Percentiles rank a stretch among this genome's conserved stretches.
phyloP scores from a whole-genome alignment of 75 land plant genomes.

The Ceratopteris richardii region DNA sequence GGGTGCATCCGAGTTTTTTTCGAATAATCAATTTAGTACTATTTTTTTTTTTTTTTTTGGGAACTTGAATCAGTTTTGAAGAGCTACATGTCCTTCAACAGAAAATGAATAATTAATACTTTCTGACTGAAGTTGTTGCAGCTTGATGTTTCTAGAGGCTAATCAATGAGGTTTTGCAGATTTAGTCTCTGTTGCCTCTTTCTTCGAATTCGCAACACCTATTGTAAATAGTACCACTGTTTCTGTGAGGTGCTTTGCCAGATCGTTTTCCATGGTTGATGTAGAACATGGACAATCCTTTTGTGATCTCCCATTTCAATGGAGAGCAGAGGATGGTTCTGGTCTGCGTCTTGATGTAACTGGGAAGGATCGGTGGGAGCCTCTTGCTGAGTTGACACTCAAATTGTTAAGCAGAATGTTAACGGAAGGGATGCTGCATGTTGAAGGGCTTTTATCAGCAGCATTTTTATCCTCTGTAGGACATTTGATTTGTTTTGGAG shows the following conservation, averaged over 20 bases:
- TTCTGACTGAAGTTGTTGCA: no score
- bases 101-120: no score
- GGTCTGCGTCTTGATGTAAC: constrained; percentile 64
- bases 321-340: constrained; percentile 44
- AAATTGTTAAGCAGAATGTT: constrained; percentile 60
- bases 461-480: constrained; percentile 53
- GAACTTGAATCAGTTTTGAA: no score
- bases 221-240: constrained; percentile 18
- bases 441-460: constrained; percentile 63
- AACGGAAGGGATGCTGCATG: constrained; percentile 60
- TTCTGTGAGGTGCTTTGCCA: constrained; percentile 52
- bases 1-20: no score
- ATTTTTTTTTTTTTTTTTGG: no score
- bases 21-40: no score
- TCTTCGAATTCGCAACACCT: constrained; percentile 19
- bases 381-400: constrained; percentile 63
- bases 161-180: constrained; percentile 30
- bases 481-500: constrained; percentile 54
- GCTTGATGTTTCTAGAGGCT: no score
- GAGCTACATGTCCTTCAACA: no score
- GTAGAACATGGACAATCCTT: constrained; percentile 21
- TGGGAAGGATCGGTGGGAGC: constrained; percentile 55
- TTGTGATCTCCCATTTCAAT: constrained; percentile 53
- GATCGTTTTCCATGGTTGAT: constrained; percentile 45
- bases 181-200: constrained; percentile 53